phyloP scores from a whole-genome alignment of 169 alveolate species.

The Amoebophrya sp. region DNA sequence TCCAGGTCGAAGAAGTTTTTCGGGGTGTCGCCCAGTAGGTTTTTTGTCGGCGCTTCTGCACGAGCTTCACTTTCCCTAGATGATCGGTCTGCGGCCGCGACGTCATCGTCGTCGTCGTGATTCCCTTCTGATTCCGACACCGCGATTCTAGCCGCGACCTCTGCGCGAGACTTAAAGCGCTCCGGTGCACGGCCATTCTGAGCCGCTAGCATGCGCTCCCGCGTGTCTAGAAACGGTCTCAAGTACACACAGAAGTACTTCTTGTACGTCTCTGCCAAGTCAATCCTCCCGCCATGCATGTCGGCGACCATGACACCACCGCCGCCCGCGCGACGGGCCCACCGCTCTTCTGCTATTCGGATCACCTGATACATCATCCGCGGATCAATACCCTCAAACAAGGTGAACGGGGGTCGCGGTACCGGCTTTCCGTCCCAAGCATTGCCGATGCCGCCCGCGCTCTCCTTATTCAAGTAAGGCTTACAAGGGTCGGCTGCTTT shows the following conservation, averaged over 20 bases:
- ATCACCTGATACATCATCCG: background rate
- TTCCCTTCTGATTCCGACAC: no score
- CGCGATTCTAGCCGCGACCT: no score
- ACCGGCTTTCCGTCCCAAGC: background rate
- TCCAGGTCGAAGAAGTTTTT: background rate
- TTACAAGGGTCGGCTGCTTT: no score
- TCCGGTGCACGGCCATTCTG: background rate
- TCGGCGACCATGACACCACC: background rate
- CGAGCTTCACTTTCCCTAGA: no score
- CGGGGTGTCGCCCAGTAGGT: no score
- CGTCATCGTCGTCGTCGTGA: no score
- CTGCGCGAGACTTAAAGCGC: background rate
- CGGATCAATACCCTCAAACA: background rate
- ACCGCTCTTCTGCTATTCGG: background rate
- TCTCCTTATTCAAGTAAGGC: no score
- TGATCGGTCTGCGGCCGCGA: no score
- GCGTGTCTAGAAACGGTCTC: background rate
- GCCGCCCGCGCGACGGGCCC: background rate
- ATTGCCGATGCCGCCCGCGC: no score
- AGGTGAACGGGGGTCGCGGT: background rate
- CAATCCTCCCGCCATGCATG: background rate
- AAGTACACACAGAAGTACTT: background rate
- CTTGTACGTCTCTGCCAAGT: background rate
- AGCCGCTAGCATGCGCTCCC: background rate
- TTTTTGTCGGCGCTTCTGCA: no score